These are phyloP conservation scores for Gynochthodes officinalis DNA, from an alignment of 257 asterid genomes.

Conservation along the genomic window DNA sequence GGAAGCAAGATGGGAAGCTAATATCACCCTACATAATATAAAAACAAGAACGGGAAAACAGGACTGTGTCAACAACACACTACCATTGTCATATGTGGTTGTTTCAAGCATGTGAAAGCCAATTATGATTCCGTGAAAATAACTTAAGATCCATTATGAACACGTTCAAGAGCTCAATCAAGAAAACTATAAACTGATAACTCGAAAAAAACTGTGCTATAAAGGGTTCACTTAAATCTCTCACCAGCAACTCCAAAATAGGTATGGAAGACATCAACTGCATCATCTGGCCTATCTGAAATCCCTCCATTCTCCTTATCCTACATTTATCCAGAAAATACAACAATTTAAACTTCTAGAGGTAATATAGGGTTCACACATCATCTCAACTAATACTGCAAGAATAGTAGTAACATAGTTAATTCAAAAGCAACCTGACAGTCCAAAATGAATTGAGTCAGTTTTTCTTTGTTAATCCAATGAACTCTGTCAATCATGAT, in stretches of 20 bases:
- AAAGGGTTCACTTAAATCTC: constrained; percentile 3
- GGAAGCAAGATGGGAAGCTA: not conserved
- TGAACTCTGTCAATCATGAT: constrained; percentile 87
- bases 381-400: not conserved
- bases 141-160: not conserved
- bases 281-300: constrained; percentile 91
- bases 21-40: not conserved
- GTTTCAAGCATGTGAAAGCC: not conserved
- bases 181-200: too few species aligned
- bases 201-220: too few species aligned
- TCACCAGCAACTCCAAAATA: constrained; percentile 87
- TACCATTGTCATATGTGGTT: too few species aligned
- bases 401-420: not conserved
- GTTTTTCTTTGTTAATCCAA: constrained; percentile 82
- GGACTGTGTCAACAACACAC: too few species aligned
- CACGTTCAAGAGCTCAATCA: not conserved
- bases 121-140: not conserved
- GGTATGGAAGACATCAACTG: constrained; percentile 84
- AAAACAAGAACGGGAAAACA: not conserved
- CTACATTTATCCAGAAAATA: constrained; percentile 34
- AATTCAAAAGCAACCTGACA: constrained; percentile 57
- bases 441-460: constrained; percentile 67
- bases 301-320: constrained; percentile 90
- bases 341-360: not conserved
- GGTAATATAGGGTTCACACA: not conserved